Percentiles rank a stretch among this genome's conserved stretches.
Conservation (phyloP, 2,329 filamentous ascomycete species). For the Eurotiales sp. region DNA sequence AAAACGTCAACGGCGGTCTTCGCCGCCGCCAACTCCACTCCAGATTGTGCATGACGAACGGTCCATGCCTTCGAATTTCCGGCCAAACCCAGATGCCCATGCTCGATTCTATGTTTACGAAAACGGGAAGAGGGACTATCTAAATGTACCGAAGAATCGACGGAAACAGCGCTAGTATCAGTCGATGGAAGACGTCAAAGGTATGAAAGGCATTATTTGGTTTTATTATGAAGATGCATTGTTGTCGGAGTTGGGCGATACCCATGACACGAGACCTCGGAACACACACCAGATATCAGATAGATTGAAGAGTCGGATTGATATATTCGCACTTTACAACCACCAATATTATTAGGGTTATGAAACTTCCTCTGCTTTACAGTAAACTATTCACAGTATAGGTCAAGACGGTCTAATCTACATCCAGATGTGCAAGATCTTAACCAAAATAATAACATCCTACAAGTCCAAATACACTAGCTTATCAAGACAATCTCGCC, state of each 20-base stretch:
- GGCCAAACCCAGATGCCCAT: conserved; percentile 24
- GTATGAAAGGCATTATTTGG: not conserved
- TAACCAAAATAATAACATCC: not conserved
- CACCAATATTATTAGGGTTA: too few relatives aligned
- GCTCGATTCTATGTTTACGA: conserved; percentile 18
- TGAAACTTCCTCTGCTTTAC: too few relatives aligned
- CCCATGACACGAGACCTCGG: not conserved
- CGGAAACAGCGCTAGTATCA: not conserved
- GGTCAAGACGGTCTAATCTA: too few relatives aligned
- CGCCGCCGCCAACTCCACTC: not conserved
- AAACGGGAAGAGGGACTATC: conserved; percentile 17
- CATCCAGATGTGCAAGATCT: not conserved
- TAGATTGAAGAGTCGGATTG: too few relatives aligned
- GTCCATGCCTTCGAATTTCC: conserved; percentile 19
- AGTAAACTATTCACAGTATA: too few relatives aligned
- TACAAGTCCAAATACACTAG: not conserved
- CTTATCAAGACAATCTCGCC: too few relatives aligned
- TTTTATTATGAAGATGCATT: not conserved
- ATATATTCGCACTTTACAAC: not conserved
- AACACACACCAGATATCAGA: not conserved
- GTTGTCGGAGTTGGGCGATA: not conserved
- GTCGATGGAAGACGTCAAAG: not conserved
- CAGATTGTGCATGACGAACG: conserved; percentile 15
- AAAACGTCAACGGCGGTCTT: not conserved
- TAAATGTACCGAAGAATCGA: conserved; percentile 19